Evolutionary conservation across 257 asterid genomes (phyloP).

Genomic region (Leptodermis oblonga): DNA sequence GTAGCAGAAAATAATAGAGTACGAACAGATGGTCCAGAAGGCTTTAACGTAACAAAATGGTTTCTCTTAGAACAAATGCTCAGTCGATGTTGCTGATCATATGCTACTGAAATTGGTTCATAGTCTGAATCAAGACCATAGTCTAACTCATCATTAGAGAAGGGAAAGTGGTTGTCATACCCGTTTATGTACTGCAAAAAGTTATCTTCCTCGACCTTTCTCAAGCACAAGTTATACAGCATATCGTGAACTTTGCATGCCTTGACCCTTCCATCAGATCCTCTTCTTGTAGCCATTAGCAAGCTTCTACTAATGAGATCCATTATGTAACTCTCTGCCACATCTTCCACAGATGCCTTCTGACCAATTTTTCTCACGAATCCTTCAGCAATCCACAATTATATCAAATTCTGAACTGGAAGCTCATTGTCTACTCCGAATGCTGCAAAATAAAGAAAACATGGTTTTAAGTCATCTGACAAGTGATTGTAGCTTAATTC

Average conservation of each 20-base stretch:
- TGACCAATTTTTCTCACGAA: not conserved
- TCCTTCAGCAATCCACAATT: constrained; percentile 13
- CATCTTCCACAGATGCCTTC: constrained; percentile 4
- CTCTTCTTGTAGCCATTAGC: not conserved
- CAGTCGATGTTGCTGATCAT: not conserved
- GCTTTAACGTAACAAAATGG: not conserved
- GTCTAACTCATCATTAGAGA: not conserved
- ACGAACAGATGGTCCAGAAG: not conserved
- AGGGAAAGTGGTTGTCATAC: not conserved
- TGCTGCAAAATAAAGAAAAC: constrained; percentile 19
- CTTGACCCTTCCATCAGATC: constrained; percentile 9
- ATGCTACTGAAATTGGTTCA: not conserved
- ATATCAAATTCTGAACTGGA: not conserved
- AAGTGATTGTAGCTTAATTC: constrained; percentile 15
- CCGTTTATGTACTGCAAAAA: not conserved
- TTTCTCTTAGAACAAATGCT: not conserved
- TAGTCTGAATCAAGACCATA: not conserved
- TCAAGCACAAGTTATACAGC: not conserved
- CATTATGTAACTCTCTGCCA: constrained; percentile 5
- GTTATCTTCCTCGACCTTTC: not conserved
- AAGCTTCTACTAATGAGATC: constrained; percentile 19
- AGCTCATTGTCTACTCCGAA: constrained; percentile 7
- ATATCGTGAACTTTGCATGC: constrained; percentile 5
- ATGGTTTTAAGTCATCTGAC: constrained; percentile 1
- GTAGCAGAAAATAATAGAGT: not conserved